A percentile compares a stretch with the other conserved stretches of the same genome.
phyloP scores from a whole-genome alignment of 2,329 filamentous ascomycete species.

The Neurospora sp. region DNA sequence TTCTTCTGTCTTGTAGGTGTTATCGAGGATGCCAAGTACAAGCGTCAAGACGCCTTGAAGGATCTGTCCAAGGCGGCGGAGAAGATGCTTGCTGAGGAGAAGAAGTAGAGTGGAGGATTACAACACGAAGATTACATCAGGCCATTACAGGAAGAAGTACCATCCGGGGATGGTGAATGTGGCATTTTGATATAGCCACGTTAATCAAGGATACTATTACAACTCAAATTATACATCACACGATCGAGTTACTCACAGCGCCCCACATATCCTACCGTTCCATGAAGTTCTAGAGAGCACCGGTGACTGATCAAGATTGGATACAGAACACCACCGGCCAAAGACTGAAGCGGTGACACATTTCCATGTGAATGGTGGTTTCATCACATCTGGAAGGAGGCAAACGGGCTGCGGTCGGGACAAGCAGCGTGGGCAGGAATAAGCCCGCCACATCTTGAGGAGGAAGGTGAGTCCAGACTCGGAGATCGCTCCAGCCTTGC shows the following conservation, averaged over 20 bases:
- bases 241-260: not conserved
- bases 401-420: not conserved
- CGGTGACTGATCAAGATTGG: not conserved
- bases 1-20: conserved; percentile 39
- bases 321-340: not conserved
- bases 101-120: not conserved
- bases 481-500: not conserved
- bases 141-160: not conserved
- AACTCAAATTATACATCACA: not conserved
- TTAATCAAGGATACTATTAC: not conserved
- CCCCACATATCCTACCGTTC: not conserved
- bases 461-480: not conserved
- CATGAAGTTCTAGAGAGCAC: not conserved
- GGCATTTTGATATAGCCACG: not conserved
- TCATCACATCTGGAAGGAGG: not conserved
- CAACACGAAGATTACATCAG: not conserved
- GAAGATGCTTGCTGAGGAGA: conserved; percentile 19
- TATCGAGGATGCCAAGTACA: conserved; percentile 68
- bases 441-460: not conserved
- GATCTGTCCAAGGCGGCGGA: conserved; percentile 48
- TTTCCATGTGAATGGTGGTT: not conserved
- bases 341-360: not conserved
- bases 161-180: not conserved
- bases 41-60: conserved; percentile 61
- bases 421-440: not conserved